These are phyloP conservation scores for Themeda triandra DNA, from an alignment of 176 grass and related monocot genomes.

Conservation along the genomic window DNA sequence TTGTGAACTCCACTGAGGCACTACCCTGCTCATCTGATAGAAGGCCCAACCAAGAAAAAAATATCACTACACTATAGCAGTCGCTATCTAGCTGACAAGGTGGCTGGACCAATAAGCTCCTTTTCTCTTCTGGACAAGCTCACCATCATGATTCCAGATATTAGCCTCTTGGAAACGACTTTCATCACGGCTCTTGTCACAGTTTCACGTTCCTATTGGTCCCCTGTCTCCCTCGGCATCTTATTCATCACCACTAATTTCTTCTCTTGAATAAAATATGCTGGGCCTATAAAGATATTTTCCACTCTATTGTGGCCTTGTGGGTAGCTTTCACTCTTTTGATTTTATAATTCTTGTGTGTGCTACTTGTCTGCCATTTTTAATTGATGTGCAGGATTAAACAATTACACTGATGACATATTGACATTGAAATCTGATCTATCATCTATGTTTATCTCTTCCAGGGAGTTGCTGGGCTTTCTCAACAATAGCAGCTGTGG, in stretches of 20 bases:
- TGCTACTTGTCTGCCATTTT: background rate
- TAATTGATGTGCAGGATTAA: background rate
- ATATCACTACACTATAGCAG: background rate
- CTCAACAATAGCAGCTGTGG: conserved; percentile 74
- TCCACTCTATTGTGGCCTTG: background rate
- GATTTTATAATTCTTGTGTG: background rate
- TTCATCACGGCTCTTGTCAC: conserved; percentile 3
- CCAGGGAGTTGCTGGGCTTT: conserved; percentile 90
- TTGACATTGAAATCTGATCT: background rate
- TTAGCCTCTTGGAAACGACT: conserved; percentile 7
- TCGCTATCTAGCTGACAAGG: conserved; percentile 26
- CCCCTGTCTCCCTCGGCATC: conserved; percentile 6
- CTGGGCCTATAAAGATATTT: background rate
- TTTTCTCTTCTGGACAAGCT: background rate
- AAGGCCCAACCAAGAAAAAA: background rate
- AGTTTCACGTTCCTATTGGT: conserved; percentile 10
- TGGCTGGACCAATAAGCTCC: background rate
- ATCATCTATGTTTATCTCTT: conserved; percentile 21
- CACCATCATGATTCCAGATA: conserved; percentile 9
- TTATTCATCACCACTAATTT: background rate
- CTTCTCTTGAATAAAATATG: background rate
- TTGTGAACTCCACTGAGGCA: background rate
- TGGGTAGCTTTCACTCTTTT: background rate
- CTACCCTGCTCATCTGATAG: background rate
- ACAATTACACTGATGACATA: background rate